Base-by-base conservation (phyloP, 108 stramenopile genomes). In the Skeletonema potamos region DNA sequence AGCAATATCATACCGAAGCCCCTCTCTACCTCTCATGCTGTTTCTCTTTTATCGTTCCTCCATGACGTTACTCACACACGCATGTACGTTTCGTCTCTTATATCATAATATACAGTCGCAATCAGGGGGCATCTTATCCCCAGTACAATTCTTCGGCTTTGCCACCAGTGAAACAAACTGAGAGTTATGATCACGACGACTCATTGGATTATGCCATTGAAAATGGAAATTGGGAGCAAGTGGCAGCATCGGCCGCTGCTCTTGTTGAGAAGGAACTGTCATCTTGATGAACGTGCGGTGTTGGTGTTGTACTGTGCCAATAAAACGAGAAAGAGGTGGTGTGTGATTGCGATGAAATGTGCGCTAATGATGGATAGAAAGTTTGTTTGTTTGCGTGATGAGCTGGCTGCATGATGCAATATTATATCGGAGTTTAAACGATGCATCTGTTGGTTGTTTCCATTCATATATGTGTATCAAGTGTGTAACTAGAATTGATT, bases 161-260 rank as follows among this genome's bases (percentile, higher is more conserved):
- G 15, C 72, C 72, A 4, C 63, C 63, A 29, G 62, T 27, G 29
- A 56, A 27, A 27, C 44, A 66, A 24, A 58, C 64, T 15, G 61
- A 64, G n/a, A n/a, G n/a, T n/a, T n/a, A n/a, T 5, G 73, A 64
- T 6, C 30, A 15, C 11, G 8, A 34, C 11, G 33, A 34, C 8
- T 26, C 58, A 2, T 59, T 74, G 33, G 74, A 74, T 67, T 58
- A 66, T 39, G 74, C 74, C 59, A 74, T 74, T 54, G 74, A 74
- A 54, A 66, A 34, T 61, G 74, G 74, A 39, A 74, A 74, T 41
- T 74, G 74, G 74, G 74, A 74, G 58, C 64, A 64, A 9, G 64
- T 74, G 27, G 74, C 74, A 7, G 74, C 74, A 10, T 34, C 43
- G 2, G 74, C 74, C 2, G 74, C 65, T 22, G 74, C 74, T 24